These are phyloP conservation scores for Quercus tomentella DNA, from an alignment of 331 rosid species.

Conservation along the genomic window DNA sequence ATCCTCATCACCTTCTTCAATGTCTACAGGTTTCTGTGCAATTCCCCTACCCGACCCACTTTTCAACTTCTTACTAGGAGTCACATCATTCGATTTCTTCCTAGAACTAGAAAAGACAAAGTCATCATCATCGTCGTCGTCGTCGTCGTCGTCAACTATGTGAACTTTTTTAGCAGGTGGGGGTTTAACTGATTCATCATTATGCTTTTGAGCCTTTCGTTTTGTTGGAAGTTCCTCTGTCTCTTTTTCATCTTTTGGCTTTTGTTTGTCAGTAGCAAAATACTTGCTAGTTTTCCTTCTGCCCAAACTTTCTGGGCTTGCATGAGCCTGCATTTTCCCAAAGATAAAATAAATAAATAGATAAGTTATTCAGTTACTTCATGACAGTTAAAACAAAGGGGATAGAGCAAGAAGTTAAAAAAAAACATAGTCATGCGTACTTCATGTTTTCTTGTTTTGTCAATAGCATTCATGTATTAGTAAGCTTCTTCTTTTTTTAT, in stretches of 20 bases:
- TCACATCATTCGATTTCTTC: slow-evolving; percentile 42
- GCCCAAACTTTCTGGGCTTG: slow-evolving; percentile 52
- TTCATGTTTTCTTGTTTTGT: not conserved
- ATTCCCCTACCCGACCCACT: slow-evolving; percentile 61
- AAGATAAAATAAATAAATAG: not conserved
- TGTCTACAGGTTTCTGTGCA: slow-evolving; percentile 33
- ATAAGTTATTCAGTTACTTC: not conserved
- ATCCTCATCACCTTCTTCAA: slow-evolving; percentile 57
- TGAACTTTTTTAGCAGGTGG: slow-evolving; percentile 40
- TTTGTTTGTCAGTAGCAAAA: slow-evolving; percentile 48
- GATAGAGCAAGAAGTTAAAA: not conserved
- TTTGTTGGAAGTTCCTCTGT: slow-evolving; percentile 51
- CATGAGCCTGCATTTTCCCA: slow-evolving; percentile 34
- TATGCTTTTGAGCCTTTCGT: slow-evolving; percentile 54
- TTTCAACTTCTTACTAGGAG: slow-evolving; percentile 74
- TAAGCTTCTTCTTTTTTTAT: too few species aligned
- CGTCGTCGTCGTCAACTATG: slow-evolving; percentile 37
- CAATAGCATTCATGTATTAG: not conserved
- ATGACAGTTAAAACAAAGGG: not conserved
- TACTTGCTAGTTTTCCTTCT: slow-evolving; percentile 84
- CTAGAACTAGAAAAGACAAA: slow-evolving; percentile 29
- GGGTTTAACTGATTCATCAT: slow-evolving; percentile 31
- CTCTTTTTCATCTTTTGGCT: slow-evolving; percentile 50
- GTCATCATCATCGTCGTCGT: slow-evolving; percentile 37
- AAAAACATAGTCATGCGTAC: not conserved